Percentiles rank a stretch among this genome's conserved stretches.
Evolutionary conservation across 1,284 basidiomycete genomes (phyloP).

Genomic region (Agroathelia rolfsii): DNA sequence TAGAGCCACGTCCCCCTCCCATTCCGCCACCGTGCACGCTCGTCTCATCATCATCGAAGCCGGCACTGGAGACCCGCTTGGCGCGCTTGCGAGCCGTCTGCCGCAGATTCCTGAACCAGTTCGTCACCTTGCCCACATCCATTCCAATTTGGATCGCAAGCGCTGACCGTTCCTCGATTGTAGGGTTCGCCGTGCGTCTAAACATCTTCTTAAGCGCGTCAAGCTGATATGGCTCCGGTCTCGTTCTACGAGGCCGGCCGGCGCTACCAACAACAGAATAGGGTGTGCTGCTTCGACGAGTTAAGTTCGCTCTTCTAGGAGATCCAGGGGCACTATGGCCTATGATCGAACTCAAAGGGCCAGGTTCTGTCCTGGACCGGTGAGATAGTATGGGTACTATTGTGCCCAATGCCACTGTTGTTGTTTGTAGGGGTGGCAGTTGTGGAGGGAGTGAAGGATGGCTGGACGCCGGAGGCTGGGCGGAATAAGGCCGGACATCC

Average conservation of each 20-base stretch:
- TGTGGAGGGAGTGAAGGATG: constrained; percentile 14
- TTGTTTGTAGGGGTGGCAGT: constrained; percentile 10
- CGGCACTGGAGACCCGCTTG: constrained; percentile 31
- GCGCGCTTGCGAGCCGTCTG: constrained; percentile 62
- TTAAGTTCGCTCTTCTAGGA: no score
- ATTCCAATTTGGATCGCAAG: constrained; percentile 66
- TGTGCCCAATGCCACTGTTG: no score
- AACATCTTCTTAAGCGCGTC: constrained; percentile 62
- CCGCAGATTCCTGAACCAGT: constrained; percentile 75
- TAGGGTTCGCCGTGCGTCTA: constrained; percentile 58
- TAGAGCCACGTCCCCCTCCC: no score
- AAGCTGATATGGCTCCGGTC: constrained; percentile 68
- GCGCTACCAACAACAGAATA: constrained; percentile 13
- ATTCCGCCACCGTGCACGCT: no score
- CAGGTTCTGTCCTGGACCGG: no score
- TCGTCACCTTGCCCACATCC: constrained; percentile 75
- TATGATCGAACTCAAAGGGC: no score
- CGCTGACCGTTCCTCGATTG: constrained; percentile 65
- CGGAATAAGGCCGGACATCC: constrained; percentile 30
- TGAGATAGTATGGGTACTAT: no score
- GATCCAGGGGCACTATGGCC: no score
- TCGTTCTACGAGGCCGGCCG: constrained; percentile 57
- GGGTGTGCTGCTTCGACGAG: no score
- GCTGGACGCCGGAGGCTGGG: constrained; percentile 18
- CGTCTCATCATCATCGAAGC: constrained; percentile 32